These are phyloP conservation scores for Laetiporus sulphureus DNA, from an alignment of 1,284 basidiomycete species.

Conservation along the genomic window DNA sequence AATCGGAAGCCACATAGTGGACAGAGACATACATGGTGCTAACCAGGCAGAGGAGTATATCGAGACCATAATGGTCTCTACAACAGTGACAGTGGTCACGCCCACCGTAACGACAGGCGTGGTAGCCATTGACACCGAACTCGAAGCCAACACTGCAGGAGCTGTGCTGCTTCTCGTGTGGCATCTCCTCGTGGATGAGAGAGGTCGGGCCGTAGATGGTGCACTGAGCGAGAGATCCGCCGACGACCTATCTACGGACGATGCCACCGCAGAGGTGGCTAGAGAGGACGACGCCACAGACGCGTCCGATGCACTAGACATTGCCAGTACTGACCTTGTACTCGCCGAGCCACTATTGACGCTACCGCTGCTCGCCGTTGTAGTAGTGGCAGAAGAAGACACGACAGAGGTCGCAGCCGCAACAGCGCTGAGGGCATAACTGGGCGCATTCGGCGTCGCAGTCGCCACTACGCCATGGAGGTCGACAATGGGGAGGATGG, in stretches of 20 bases:
- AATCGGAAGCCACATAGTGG: no score
- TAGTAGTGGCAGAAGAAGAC: neutral
- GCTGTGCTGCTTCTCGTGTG: neutral
- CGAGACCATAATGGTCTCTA: constrained; percentile 7
- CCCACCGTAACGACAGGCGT: neutral
- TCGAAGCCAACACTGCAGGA: neutral
- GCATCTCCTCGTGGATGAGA: neutral
- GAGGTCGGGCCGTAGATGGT: neutral
- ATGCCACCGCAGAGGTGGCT: no score
- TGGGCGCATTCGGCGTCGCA: constrained; percentile 3
- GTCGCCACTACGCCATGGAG: constrained; percentile 4
- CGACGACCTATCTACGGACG: no score
- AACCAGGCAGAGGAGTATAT: constrained; percentile 1
- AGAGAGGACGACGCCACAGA: no score
- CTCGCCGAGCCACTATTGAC: neutral
- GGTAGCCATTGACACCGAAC: neutral
- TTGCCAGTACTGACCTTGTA: constrained; percentile 1
- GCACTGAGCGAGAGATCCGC: no score
- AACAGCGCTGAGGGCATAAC: constrained; percentile 1
- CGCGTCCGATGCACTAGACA: no score
- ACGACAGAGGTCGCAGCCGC: constrained; percentile 2
- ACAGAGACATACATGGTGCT: no score
- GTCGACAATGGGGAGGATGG: constrained; percentile 13
- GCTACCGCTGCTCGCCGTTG: neutral
- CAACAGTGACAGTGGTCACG: constrained; percentile 6